Conservation (phyloP, 257 asterid genomes). For the Thymus quinquecostatus region DNA sequence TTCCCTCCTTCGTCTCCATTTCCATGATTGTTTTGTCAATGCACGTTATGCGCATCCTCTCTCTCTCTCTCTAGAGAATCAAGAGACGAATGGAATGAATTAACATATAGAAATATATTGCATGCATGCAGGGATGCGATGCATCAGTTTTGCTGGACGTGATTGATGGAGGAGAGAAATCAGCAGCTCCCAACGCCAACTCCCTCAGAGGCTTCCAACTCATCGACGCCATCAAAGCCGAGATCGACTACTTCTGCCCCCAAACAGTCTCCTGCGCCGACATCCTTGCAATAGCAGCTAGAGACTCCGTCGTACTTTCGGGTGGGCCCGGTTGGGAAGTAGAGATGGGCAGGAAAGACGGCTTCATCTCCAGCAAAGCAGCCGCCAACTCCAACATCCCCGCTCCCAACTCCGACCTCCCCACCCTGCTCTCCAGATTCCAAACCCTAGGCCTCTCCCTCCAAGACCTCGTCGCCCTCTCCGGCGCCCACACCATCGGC, state of each 20-base stretch:
- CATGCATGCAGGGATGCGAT: conserved; percentile 73
- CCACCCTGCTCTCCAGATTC: conserved; percentile 66
- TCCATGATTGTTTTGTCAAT: conserved; percentile 90
- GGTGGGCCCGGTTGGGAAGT: conserved; percentile 92
- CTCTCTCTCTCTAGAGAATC: not conserved
- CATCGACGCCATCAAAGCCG: conserved; percentile 74
- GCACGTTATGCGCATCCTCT: conserved; percentile 40
- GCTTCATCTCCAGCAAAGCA: conserved; percentile 60
- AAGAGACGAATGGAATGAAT: not conserved
- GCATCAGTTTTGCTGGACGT: conserved; percentile 85
- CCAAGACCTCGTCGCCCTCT: conserved; percentile 73
- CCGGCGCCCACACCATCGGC: conserved; percentile 93
- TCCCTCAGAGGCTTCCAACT: conserved; percentile 86
- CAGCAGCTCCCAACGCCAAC: conserved; percentile 74
- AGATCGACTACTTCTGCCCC: conserved; percentile 67
- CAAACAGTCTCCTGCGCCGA: conserved; percentile 85
- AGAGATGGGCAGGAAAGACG: conserved; percentile 77
- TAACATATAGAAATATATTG: no score
- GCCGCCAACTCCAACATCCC: conserved; percentile 73
- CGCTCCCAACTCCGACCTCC: conserved; percentile 69
- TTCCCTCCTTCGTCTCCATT: conserved; percentile 89
- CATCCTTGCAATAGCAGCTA: conserved; percentile 76
- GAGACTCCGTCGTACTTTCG: conserved; percentile 82
- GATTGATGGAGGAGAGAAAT: conserved; percentile 65
- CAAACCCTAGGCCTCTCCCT: conserved; percentile 67